phyloP scores from a whole-genome alignment of 2,329 filamentous ascomycete genomes.

The Calonectria ilicicola region DNA sequence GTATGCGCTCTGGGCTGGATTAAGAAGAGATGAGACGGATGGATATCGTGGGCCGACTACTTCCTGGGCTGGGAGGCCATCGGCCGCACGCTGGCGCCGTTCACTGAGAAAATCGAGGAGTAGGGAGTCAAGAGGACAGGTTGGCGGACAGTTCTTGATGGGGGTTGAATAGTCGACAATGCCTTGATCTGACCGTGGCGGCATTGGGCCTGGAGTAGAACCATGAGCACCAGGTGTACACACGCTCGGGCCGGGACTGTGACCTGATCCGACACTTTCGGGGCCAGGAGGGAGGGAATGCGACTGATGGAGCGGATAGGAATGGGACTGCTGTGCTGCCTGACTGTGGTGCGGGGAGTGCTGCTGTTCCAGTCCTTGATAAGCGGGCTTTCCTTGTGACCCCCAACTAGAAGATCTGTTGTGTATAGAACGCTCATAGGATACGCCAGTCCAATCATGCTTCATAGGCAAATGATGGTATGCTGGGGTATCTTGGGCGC shows the following conservation, averaged over 20 bases:
- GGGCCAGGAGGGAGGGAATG: constrained; percentile 33
- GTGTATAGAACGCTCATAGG: constrained; percentile 40
- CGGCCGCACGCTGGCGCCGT: constrained; percentile 72
- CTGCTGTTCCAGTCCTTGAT: constrained; percentile 32
- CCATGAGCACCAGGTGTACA: constrained; percentile 24
- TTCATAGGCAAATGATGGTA: constrained; percentile 63
- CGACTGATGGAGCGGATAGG: constrained; percentile 1
- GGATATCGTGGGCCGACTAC: constrained; percentile 84
- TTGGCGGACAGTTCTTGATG: constrained; percentile 73
- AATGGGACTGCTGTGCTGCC: constrained; percentile 24
- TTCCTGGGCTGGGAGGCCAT: constrained; percentile 73
- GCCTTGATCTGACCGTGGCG: constrained; percentile 33
- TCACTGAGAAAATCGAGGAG: constrained; percentile 83
- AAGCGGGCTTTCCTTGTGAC: constrained; percentile 34
- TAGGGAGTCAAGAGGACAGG: constrained; percentile 83
- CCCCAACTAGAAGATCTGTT: constrained; percentile 38
- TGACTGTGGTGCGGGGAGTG: constrained; percentile 26
- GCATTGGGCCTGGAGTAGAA: constrained; percentile 24
- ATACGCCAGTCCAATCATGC: constrained; percentile 58
- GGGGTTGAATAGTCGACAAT: constrained; percentile 45
- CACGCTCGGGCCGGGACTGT: constrained; percentile 31
- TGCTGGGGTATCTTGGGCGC: constrained; percentile 57
- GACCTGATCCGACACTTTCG: constrained; percentile 36
- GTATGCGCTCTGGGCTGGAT: constrained; percentile 71
- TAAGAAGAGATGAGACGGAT: constrained; percentile 81